These are phyloP conservation scores for Saccharomycopsis javanensis DNA, from an alignment of 805 yeast species.

Conservation along the genomic window DNA sequence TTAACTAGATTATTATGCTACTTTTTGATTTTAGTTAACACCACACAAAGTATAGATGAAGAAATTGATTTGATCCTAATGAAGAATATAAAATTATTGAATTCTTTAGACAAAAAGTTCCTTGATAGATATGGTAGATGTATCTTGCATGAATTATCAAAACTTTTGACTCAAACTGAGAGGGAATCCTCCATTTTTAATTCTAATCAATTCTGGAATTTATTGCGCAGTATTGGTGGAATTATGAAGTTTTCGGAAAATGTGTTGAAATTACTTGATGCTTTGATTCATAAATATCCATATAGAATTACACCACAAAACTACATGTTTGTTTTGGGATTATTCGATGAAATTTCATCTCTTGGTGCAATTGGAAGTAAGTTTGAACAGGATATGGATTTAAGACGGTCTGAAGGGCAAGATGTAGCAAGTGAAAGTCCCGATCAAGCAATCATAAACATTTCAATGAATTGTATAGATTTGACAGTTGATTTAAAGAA, in stretches of 20 bases:
- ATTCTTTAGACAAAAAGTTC: neutral
- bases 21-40: constrained; percentile 38
- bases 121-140: neutral
- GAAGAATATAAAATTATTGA: neutral
- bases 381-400: constrained; percentile 57
- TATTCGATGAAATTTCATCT: constrained; percentile 71
- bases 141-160: neutral
- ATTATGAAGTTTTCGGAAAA: constrained; percentile 32
- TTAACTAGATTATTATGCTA: constrained; percentile 42
- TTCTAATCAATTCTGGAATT: constrained; percentile 39
- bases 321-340: constrained; percentile 57
- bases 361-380: constrained; percentile 73
- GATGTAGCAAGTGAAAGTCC: constrained; percentile 27
- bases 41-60: constrained; percentile 21
- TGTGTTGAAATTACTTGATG: constrained; percentile 40
- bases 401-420: constrained; percentile 29
- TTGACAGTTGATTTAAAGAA: constrained; percentile 46
- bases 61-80: constrained; percentile 11
- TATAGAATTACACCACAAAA: constrained; percentile 36
- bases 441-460: constrained; percentile 43
- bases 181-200: neutral
- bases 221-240: constrained; percentile 40
- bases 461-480: constrained; percentile 52
- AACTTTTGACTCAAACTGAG: neutral
- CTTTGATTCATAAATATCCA: constrained; percentile 28